Evolutionary conservation across 169 alveolate species (phyloP), one percentile per base, ranked within the genome.

Genomic region (Eimeria praecox): DNA sequence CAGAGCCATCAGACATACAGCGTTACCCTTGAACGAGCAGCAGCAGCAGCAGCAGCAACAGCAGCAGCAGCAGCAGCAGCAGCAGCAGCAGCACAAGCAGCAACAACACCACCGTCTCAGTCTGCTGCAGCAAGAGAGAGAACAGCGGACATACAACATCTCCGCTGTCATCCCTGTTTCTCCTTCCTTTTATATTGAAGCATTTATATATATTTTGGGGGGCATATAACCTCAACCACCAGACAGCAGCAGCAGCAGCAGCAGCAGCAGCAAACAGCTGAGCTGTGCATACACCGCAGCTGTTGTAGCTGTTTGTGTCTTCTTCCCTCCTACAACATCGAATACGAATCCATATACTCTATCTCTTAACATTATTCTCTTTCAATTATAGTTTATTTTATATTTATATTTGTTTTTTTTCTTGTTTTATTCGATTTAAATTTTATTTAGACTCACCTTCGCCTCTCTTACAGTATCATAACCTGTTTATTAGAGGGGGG

Each of bases 11-110:
- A 35, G 85, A 73, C 85, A 40, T 54, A 10, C 54, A 16, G 56
- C 54, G 33, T 54, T 40, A 35, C 33, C 56, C 85, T 54, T 54
- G 56, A 73, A 73, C 85, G 85, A 73, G 85, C 85, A 73, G 85
- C 85, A 73, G 56, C 85, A 73, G 89, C 69, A 78, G 89, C 89
- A 78, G 54, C 89, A 78, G 64, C 87, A 75, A 59, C 89, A 42
- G 87, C 87, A 30, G 52, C 83, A 71, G 69, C 69, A 59, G 89
- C 69, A 78, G 89, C 89, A 78, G 54, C 89, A 78, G 64, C 87
- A 75, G 87, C 89, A 42, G 87, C 87, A 30, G 52, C 83, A 71
- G 69, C 69, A 59, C 69, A 59, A 59, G 69, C 69, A 9, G 69
- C 69, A 59, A 59, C 69, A 59, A 59, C 69, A 59, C 69, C 69